Evolutionary conservation across 257 asterid species (phyloP).

Genomic region (Penstemon eatonii): DNA sequence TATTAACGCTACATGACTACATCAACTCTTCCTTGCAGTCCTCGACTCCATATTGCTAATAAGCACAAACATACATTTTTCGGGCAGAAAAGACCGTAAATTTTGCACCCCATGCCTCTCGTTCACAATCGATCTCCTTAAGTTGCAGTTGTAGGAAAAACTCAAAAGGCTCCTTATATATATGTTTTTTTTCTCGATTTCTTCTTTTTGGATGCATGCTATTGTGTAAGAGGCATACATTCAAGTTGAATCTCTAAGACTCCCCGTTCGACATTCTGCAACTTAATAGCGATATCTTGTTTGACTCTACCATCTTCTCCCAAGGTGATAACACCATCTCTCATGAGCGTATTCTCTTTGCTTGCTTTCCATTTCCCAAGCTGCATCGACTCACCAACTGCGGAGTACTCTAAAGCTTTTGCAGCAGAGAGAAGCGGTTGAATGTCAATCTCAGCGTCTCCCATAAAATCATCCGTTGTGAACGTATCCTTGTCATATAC

Average conservation of each 20-base stretch:
- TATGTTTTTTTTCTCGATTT: no score
- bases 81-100: background rate
- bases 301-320: conserved; percentile 60
- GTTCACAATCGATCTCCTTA: background rate
- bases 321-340: conserved; percentile 53
- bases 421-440: conserved; percentile 79
- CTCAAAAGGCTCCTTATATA: background rate
- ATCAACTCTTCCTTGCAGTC: background rate
- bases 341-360: conserved; percentile 52
- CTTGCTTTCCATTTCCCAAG: conserved; percentile 60
- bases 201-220: background rate
- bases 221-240: conserved; percentile 87
- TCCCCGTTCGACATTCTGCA: conserved; percentile 87
- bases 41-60: background rate
- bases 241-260: conserved; percentile 84
- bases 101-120: background rate
- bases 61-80: background rate
- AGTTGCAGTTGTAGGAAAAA: background rate
- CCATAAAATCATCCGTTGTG: conserved; percentile 90
- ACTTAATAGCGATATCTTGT: conserved; percentile 67
- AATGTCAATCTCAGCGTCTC: conserved; percentile 83
- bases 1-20: no score
- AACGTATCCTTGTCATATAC: conserved; percentile 91
- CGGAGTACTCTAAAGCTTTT: conserved; percentile 56
- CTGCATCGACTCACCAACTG: conserved; percentile 39